Evolutionary conservation across 192 early-diverging fungal genomes (phyloP).

Genomic region (Linnemannia exigua): DNA sequence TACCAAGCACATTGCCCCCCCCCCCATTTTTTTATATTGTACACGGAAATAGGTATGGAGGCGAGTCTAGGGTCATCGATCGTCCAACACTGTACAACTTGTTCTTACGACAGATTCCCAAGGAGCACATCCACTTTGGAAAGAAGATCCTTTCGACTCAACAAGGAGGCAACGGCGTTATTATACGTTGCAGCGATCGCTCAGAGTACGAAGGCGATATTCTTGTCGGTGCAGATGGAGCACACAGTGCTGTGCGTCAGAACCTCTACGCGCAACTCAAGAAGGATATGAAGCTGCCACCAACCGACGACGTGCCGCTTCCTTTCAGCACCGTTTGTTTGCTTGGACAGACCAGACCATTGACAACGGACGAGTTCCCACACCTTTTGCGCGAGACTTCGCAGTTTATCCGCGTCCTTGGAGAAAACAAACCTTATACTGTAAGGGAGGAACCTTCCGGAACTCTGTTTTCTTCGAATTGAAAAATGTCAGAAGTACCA

Average conservation of each 20-base stretch:
- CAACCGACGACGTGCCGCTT: background rate
- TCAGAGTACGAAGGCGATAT: conserved; percentile 23
- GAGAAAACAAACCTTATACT: conserved; percentile 21
- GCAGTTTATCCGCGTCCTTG: background rate
- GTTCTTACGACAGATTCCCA: background rate
- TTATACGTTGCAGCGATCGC: conserved; percentile 23
- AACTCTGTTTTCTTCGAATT: background rate
- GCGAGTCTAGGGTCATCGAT: background rate
- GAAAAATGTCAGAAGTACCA: background rate
- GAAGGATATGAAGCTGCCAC: background rate
- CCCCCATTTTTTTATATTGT: too few species aligned
- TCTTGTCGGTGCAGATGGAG: conserved; percentile 52
- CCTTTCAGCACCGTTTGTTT: conserved; percentile 23
- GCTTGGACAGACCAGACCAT: conserved; percentile 12
- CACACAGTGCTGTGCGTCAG: conserved; percentile 30
- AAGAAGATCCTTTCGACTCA: conserved; percentile 16
- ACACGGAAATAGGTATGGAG: conserved; percentile 3
- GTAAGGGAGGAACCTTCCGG: conserved; percentile 22
- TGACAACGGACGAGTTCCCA: background rate
- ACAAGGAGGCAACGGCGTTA: conserved; percentile 25
- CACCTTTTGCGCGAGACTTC: background rate
- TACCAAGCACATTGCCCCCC: too few species aligned
- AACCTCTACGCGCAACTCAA: conserved; percentile 3
- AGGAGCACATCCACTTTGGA: conserved; percentile 17
- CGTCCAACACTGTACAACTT: conserved; percentile 18